Evolutionary conservation across 2,329 filamentous ascomycete genomes (phyloP).

Genomic region (Arthrobotrys musiformis): DNA sequence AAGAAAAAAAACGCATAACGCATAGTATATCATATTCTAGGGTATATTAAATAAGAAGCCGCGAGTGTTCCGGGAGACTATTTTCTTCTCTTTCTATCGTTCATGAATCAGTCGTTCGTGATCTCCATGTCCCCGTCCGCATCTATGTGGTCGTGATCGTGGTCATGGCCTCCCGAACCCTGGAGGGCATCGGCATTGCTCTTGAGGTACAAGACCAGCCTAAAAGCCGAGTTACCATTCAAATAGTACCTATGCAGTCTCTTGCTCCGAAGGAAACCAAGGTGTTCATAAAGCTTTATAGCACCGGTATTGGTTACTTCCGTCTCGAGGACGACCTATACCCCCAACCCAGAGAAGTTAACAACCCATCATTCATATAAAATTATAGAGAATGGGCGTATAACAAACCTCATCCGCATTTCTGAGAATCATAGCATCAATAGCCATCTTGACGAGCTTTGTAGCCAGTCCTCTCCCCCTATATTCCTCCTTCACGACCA

Average conservation of each 20-base stretch:
- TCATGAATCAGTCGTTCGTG: constrained; percentile 28
- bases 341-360: too few relatives aligned
- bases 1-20: not conserved
- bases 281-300: constrained; percentile 88
- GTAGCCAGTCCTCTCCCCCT: constrained; percentile 86
- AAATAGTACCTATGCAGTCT: constrained; percentile 94
- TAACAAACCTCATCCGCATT: constrained; percentile 79
- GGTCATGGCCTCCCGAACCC: not conserved
- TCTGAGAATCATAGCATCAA: constrained; percentile 86
- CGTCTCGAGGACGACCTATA: constrained; percentile 85
- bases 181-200: constrained; percentile 24
- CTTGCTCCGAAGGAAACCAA: constrained; percentile 93
- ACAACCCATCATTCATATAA: too few relatives aligned
- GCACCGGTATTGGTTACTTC: constrained; percentile 91
- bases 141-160: constrained; percentile 4
- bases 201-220: constrained; percentile 83
- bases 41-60: constrained; percentile 5
- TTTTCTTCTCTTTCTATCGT: too few relatives aligned
- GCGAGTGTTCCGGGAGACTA: not conserved
- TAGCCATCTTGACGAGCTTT: constrained; percentile 84
- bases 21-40: not conserved
- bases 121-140: constrained; percentile 47
- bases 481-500: constrained; percentile 84
- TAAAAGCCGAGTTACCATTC: constrained; percentile 94
- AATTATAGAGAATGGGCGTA: not conserved